Evolutionary conservation across 192 early-diverging fungal genomes (phyloP), one percentile per base, ranked within the genome.

Genomic region (Coemansia aciculifera): DNA sequence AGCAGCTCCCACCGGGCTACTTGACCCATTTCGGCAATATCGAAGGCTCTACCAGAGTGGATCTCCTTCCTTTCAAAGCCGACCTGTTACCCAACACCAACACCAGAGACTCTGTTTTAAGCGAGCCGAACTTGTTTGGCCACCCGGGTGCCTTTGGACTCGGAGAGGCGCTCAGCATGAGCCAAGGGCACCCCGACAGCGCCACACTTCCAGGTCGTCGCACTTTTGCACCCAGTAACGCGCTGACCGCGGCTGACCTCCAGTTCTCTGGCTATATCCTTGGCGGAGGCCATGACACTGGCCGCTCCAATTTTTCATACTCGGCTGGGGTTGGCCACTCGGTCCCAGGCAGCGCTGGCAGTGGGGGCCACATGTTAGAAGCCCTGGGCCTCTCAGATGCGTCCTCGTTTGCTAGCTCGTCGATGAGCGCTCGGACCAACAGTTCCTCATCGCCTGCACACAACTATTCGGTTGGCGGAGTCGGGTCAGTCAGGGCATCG

Each of bases 201-300:
- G 17, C 52, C 23, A 65, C 57, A 17, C 19, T 59, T 13, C 62
- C 59, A 17, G 67, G 69, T 31, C 42, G 62, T 52, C 44, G 68
- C 31, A 44, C 60, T 3, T 39, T 63, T 8, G 38, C 40, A 24
- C 51, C 63, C 2, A 76, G 73, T 40, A 76, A 42, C 38, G 68
- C 67, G 2, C 59, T 81, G 21, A 72, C 56, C 39, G 37, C 79
- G 11, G 71, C 79, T 0, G 79, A 81, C 37, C 59, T 81, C 8
- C 79, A 73, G 61, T 81, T 81, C 29, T 81, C 79, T 0, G 74
- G 74, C 36, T 76, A 81, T 19, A 69, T 81, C 7, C 66, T 81
- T 34, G 73, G 64, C 34, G 71, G 74, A 6, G 17, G 62, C 49
- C 48, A 56, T 23, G 63, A 72, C 44, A 10, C 40, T 23, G 49